These are phyloP conservation scores for Calocera viscosa DNA, from an alignment of 768 basidiomycete genomes.

Conservation along the genomic window DNA sequence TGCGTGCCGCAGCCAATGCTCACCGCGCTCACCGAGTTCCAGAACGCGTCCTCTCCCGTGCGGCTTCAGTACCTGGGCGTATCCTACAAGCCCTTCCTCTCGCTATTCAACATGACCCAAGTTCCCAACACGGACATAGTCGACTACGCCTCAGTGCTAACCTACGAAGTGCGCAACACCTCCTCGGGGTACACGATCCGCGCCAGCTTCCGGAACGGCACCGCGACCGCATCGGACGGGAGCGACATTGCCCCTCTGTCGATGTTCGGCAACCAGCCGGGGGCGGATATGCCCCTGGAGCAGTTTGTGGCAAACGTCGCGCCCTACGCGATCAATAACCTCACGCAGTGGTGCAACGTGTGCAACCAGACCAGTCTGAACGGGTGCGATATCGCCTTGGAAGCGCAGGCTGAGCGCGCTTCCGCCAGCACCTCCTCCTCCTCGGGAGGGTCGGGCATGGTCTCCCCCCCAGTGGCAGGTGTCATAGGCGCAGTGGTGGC, in stretches of 20 bases:
- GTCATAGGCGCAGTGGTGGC: conserved; percentile 16
- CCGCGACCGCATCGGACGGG: conserved; percentile 11
- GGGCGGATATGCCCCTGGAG: not conserved
- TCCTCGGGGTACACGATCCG: conserved; percentile 5
- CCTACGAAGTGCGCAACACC: conserved; percentile 14
- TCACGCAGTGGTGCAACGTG: conserved; percentile 14
- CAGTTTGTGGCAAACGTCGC: conserved; percentile 11
- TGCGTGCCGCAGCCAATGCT: conserved; percentile 37
- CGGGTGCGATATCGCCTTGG: conserved; percentile 12
- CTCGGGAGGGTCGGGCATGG: not conserved
- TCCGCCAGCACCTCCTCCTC: not conserved
- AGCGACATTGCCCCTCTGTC: conserved; percentile 10
- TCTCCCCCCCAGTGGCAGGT: conserved; percentile 14
- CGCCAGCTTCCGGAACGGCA: conserved; percentile 15
- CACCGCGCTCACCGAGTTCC: conserved; percentile 58
- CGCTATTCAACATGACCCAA: conserved; percentile 67
- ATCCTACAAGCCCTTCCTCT: conserved; percentile 85
- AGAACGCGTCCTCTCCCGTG: conserved; percentile 66
- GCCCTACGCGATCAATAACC: conserved; percentile 11
- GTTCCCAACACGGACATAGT: not conserved
- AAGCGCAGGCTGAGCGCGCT: conserved; percentile 1
- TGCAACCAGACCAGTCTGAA: conserved; percentile 10
- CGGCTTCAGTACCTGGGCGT: conserved; percentile 66
- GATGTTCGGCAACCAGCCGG: conserved; percentile 12
- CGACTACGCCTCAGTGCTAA: conserved; percentile 15